These are phyloP conservation scores for Dinochytrium kinnereticum DNA, from an alignment of 371 early-diverging fungal species.

Conservation along the genomic window DNA sequence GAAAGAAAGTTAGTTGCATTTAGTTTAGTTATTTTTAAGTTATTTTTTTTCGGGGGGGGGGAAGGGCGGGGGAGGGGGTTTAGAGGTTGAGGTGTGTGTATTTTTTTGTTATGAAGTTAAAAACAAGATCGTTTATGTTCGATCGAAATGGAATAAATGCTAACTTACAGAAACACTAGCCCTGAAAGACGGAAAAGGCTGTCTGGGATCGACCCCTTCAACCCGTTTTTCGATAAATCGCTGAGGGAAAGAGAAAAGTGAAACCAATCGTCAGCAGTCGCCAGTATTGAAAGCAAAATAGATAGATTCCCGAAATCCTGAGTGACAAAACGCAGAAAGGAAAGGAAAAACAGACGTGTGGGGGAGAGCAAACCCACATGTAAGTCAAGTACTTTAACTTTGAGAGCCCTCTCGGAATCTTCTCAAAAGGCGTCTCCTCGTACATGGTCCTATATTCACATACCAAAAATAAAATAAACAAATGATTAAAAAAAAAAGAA, in stretches of 20 bases:
- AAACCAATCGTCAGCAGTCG: too few species aligned
- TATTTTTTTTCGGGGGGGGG: too few species aligned
- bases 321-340: background rate
- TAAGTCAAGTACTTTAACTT: constrained; percentile 10
- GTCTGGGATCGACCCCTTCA: background rate
- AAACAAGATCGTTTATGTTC: background rate
- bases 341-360: too few species aligned
- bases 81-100: too few species aligned
- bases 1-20: background rate
- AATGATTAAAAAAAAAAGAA: background rate
- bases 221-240: background rate
- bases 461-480: background rate
- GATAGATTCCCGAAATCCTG: too few species aligned
- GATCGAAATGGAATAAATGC: background rate
- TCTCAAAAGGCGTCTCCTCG: constrained; percentile 2
- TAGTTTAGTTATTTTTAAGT: background rate
- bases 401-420: background rate
- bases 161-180: constrained; percentile 1
- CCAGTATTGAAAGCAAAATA: too few species aligned
- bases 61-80: background rate
- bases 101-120: too few species aligned
- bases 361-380: too few species aligned
- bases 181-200: background rate
- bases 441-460: background rate
- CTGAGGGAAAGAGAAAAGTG: background rate